These are phyloP conservation scores for Erythrophleum fordii DNA, from an alignment of 306 rosid species.

Conservation along the genomic window DNA sequence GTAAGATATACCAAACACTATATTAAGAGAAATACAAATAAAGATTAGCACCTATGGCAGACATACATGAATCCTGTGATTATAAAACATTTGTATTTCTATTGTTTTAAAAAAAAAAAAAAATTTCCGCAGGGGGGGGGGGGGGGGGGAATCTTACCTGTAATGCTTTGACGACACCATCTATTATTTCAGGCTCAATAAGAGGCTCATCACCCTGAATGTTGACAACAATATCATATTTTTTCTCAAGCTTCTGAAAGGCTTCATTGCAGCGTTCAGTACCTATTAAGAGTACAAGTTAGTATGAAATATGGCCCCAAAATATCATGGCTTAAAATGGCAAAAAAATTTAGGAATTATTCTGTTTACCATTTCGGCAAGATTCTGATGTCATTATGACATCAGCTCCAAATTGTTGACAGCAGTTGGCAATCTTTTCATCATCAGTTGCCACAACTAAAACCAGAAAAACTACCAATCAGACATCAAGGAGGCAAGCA, in stretches of 20 bases:
- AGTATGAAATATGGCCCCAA: slow-evolving; percentile 23
- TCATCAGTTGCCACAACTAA: slow-evolving; percentile 97
- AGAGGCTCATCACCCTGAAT: slow-evolving; percentile 99
- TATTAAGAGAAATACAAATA: background rate
- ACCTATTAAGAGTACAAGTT: slow-evolving; percentile 50
- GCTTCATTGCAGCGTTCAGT: slow-evolving; percentile 97
- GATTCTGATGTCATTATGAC: slow-evolving; percentile 95
- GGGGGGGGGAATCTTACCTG: slow-evolving; percentile 80
- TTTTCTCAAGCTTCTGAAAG: slow-evolving; percentile 76
- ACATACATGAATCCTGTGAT: background rate
- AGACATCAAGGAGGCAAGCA: slow-evolving; percentile 31
- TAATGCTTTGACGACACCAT: slow-evolving; percentile 87
- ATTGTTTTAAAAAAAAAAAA: slow-evolving; percentile 3
- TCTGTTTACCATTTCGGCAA: slow-evolving; percentile 73
- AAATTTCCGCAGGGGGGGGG: too few species aligned
- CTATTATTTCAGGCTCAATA: slow-evolving; percentile 89
- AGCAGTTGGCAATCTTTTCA: slow-evolving; percentile 86
- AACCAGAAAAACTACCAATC: slow-evolving; percentile 35
- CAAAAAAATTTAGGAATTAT: slow-evolving; percentile 6
- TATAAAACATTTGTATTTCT: slow-evolving; percentile 9
- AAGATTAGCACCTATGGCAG: background rate
- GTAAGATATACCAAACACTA: background rate
- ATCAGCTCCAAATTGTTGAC: slow-evolving; percentile 86
- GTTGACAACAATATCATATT: slow-evolving; percentile 92
- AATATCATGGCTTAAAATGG: slow-evolving; percentile 18